These are phyloP conservation scores for Obelidium mucronatum DNA, from an alignment of 192 early-diverging fungal genomes.

Conservation along the genomic window DNA sequence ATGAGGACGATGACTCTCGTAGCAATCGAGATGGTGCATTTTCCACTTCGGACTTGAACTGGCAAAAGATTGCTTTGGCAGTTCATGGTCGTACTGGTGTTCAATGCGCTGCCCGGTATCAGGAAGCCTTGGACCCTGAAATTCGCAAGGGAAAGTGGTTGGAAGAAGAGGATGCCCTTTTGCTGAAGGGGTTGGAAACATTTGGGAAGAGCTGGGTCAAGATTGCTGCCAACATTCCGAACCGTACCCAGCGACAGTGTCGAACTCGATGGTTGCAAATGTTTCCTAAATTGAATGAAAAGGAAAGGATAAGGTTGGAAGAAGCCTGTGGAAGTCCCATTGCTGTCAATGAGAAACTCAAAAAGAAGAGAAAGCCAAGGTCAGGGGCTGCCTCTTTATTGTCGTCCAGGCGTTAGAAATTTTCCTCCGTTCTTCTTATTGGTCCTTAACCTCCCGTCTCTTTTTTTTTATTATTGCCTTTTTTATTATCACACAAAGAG, in stretches of 20 bases:
- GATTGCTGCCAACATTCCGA: constrained; percentile 80
- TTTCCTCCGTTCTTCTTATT: too few relatives aligned
- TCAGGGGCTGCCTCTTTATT: too few relatives aligned
- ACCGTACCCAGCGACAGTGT: constrained; percentile 92
- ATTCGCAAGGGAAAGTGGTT: constrained; percentile 54
- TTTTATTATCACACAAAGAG: too few relatives aligned
- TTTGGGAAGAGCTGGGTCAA: constrained; percentile 86
- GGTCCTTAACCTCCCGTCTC: too few relatives aligned
- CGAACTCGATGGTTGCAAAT: constrained; percentile 80
- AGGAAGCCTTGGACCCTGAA: constrained; percentile 82
- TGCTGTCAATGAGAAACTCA: constrained; percentile 42
- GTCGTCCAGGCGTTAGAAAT: too few relatives aligned
- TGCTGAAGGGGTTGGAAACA: constrained; percentile 71
- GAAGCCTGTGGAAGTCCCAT: constrained; percentile 7
- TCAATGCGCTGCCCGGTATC: constrained; percentile 91
- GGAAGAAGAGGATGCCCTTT: constrained; percentile 63
- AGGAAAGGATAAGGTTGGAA: constrained; percentile 19
- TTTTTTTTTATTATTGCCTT: too few relatives aligned
- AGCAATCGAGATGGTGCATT: not conserved
- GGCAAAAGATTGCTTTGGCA: constrained; percentile 81
- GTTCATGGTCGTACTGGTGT: constrained; percentile 84
- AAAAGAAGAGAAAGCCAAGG: too few relatives aligned
- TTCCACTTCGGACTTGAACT: constrained; percentile 63
- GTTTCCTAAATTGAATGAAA: constrained; percentile 25
- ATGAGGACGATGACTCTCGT: constrained; percentile 4